Percentiles rank a stretch among this genome's conserved stretches.
These are phyloP conservation scores for Endotrypanum monterogeii DNA, from an alignment of 208 protist genomes.

Conservation along the genomic window DNA sequence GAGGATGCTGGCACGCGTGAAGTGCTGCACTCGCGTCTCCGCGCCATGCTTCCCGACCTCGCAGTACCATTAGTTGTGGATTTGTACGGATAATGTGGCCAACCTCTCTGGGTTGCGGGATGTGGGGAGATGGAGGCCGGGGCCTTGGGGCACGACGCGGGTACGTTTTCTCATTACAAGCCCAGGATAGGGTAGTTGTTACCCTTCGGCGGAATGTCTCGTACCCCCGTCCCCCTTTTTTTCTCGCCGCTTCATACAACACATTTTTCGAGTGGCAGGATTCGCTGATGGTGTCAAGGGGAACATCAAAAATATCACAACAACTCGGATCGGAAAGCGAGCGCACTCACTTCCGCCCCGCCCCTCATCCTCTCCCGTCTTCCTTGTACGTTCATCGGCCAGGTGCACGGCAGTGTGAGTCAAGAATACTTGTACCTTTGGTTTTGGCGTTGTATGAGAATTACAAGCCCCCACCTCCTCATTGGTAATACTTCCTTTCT, in stretches of 20 bases:
- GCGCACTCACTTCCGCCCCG: background rate
- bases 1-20: background rate
- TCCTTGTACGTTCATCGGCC: background rate
- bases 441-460: background rate
- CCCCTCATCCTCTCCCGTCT: background rate
- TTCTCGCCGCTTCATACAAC: background rate
- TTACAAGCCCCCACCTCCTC: background rate
- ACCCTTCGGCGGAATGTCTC: background rate
- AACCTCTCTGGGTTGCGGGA: too few species aligned
- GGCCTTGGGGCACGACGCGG: background rate
- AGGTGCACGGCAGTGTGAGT: background rate
- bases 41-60: slow-evolving; percentile 28
- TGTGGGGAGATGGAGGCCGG: background rate
- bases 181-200: background rate
- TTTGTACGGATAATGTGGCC: slow-evolving; percentile 9
- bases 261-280: too few species aligned
- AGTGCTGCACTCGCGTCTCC: slow-evolving; percentile 2
- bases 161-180: background rate
- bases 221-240: too few species aligned
- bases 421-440: background rate
- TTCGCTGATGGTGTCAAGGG: too few species aligned
- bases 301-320: too few species aligned
- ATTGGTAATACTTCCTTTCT: background rate
- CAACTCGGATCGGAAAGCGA: background rate
- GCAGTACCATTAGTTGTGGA: slow-evolving; percentile 12